phyloP scores from a whole-genome alignment of 495 filamentous ascomycete species.

The Penicillium longicatenatum region DNA sequence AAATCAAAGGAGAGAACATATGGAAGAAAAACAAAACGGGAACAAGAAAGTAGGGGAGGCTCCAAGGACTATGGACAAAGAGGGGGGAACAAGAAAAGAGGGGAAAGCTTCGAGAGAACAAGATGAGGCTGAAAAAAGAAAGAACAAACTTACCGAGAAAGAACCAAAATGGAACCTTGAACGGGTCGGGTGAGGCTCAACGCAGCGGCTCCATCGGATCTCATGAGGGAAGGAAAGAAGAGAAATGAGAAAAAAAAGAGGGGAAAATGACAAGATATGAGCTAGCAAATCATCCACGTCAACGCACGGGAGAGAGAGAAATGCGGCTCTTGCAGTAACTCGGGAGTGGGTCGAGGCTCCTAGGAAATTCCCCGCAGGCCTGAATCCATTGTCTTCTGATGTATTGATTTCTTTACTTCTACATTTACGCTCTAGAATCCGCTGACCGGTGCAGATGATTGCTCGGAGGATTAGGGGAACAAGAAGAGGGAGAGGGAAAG shows the following conservation, averaged over 20 bases:
- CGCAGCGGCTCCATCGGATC: conserved; percentile 1
- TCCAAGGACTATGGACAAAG: not conserved
- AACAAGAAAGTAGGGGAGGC: no score
- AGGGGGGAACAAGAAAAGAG: not conserved
- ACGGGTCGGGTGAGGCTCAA: conserved; percentile 11
- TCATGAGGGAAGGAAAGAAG: conserved; percentile 2
- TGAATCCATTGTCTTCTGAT: no score
- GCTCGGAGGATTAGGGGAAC: not conserved
- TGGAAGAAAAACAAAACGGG: not conserved
- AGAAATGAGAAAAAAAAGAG: conserved; percentile 5
- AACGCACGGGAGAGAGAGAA: not conserved
- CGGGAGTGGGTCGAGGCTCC: not conserved
- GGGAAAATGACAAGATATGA: conserved; percentile 1
- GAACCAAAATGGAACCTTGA: not conserved
- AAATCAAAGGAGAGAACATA: not conserved
- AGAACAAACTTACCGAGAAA: not conserved
- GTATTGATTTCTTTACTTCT: no score
- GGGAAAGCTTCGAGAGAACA: conserved; percentile 1
- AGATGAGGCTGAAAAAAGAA: conserved; percentile 2
- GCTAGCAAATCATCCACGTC: conserved; percentile 2
- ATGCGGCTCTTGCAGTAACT: not conserved
- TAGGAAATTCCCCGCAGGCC: not conserved
- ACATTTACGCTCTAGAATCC: not conserved
- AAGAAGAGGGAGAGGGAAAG: no score
- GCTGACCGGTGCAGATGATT: not conserved